These are phyloP conservation scores for Paramecium bursaria DNA, from an alignment of 73 alveolate genomes.

Conservation along the genomic window DNA sequence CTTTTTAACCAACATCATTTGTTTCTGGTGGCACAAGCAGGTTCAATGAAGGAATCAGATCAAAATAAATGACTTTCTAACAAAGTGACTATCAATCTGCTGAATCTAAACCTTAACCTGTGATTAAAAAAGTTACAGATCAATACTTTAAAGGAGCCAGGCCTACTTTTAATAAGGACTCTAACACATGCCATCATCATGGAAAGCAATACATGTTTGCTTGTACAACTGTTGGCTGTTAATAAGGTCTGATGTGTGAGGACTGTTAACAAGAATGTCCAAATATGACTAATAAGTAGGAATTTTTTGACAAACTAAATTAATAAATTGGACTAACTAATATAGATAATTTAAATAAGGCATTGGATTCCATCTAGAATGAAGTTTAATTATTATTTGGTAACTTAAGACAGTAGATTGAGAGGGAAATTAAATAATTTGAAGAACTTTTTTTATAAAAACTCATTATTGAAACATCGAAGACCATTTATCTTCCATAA, in stretches of 20 bases:
- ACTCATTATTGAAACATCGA: conserved; percentile 10
- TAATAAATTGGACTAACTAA: not conserved
- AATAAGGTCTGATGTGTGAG: conserved; percentile 17
- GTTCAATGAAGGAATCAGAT: conserved; percentile 33
- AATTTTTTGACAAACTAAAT: not conserved
- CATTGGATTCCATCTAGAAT: not conserved
- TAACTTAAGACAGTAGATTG: not conserved
- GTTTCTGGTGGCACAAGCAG: conserved; percentile 55
- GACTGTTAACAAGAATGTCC: conserved; percentile 45
- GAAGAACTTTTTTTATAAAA: not conserved
- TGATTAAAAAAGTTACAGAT: not conserved
- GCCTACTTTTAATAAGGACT: not conserved
- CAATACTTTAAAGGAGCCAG: conserved; percentile 1
- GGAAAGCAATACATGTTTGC: not conserved
- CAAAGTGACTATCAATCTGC: not conserved
- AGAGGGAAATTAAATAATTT: not conserved
- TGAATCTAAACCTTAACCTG: conserved; percentile 3
- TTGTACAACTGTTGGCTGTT: conserved; percentile 42
- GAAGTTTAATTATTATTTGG: not conserved
- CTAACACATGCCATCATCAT: conserved; percentile 23
- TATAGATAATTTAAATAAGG: not conserved
- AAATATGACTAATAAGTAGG: conserved; percentile 2
- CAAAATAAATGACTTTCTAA: conserved; percentile 30
- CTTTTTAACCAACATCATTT: too few species aligned
- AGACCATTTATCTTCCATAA: not conserved